A percentile compares a stretch with the other conserved stretches of the same genome.
phyloP scores from a whole-genome alignment of 1,139 yeast genomes.

The Candida buenavistaensis region DNA sequence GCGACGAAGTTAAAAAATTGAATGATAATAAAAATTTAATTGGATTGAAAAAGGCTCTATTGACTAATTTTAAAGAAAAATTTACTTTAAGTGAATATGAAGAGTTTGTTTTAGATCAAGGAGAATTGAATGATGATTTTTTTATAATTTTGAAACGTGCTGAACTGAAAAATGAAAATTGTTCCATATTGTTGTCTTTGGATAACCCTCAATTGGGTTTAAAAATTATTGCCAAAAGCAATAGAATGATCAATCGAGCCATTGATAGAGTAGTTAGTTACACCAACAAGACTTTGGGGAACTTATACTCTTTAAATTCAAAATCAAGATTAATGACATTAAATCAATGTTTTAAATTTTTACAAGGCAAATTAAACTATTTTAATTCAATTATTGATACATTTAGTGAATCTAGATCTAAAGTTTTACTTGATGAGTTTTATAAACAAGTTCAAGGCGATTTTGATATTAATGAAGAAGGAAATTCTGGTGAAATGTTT shows the following conservation, averaged over 20 bases:
- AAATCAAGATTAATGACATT: conserved; percentile 28
- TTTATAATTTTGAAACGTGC: conserved; percentile 62
- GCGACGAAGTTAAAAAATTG: conserved; percentile 40
- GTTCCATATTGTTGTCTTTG: conserved; percentile 65
- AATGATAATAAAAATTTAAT: conserved; percentile 43
- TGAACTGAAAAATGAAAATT: conserved; percentile 62
- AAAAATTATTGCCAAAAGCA: conserved; percentile 64
- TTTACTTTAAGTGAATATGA: conserved; percentile 77
- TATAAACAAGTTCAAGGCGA: conserved; percentile 48
- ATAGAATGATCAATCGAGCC: conserved; percentile 51
- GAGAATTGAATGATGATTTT: conserved; percentile 55
- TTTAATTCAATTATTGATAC: conserved; percentile 47
- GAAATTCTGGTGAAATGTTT: conserved; percentile 13
- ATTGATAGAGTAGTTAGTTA: conserved; percentile 46
- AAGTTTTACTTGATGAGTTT: conserved; percentile 58
- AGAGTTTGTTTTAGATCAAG: conserved; percentile 49
- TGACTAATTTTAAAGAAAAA: conserved; percentile 58
- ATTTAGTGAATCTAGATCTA: conserved; percentile 58
- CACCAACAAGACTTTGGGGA: conserved; percentile 36
- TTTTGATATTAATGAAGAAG: conserved; percentile 8
- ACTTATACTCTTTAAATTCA: conserved; percentile 34
- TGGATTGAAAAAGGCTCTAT: conserved; percentile 52
- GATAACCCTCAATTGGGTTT: conserved; percentile 74
- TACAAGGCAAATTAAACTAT: conserved; percentile 46
- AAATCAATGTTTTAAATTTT: conserved; percentile 34